Evolutionary conservation across 2,329 filamentous ascomycete genomes (phyloP), one percentile per base, ranked within the genome.

Genomic region (Xylariomycetidae sp.): DNA sequence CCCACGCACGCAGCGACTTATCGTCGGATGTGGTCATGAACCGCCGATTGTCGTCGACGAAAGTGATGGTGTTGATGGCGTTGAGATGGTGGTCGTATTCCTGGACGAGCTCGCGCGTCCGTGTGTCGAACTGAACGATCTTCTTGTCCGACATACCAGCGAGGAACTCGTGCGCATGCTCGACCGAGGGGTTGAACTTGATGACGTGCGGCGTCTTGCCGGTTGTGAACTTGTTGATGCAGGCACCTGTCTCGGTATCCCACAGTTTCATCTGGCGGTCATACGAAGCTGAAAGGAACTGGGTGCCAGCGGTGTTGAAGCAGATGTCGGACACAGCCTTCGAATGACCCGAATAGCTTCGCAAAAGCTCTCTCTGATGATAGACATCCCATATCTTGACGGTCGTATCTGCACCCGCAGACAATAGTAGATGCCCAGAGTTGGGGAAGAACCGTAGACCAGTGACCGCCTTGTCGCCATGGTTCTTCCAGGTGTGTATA

Each of bases 21-120:
- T 98, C 92, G 67, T 98, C 92, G 0, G 87, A 94, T 1, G 93
- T 98, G 17, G 90, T 94, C 68, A 98, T 92, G 71, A 98, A 98
- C 25, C 93, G 84, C 22, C 90, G 80, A 59, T 89, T 87, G 38
- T 93, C 81, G 58, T 98, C 92, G 46, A 93, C 87, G 60, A 96
- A 98, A 4, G 86, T 92, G 47, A 98, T 86, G 8, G 92, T 96
- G 65, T 98, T 98, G 67, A 98, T 82, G 16, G 92, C 87, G n/a
- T 88, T 92, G 42, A 98, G 68, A 59, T 98, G 92, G 60, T 98
- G 92, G 56, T 98, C 90, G 64, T 98, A 98, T 66, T 96, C 92
- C 56, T 98, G 93, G 10, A 95, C 85, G 38, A 92, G 73, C 50
- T 93, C 79, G 46, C 70, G 64, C 6, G 81, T 79, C 18, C 93